Evolutionary conservation across 202 grass and related monocot genomes (phyloP), one percentile per base, ranked within the genome.

Genomic region (Zoysia matrella): DNA sequence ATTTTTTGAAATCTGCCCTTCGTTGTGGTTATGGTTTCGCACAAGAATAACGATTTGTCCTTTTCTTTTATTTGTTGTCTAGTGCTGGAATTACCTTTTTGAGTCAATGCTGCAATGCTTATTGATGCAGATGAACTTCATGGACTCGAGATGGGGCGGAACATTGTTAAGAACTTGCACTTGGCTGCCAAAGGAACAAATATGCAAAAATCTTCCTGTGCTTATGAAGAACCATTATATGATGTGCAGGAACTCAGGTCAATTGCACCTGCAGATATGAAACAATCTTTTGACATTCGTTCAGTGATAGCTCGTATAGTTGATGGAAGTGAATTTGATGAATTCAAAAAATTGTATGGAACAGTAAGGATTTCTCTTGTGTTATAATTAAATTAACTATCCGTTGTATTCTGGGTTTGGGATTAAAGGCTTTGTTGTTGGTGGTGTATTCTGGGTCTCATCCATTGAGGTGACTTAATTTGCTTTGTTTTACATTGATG

Each of bases 321-420:
- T 56, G 95, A 98, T 82, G 90, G 90, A 58, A 95, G 95, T 54
- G 88, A 94, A 86, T 98, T 98, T 64, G 95, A 98, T 69, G 95
- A 98, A 88, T 98, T 98, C 85, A 98, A 98, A 78, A 95, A 95
- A 85, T 86, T 95, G 60, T 98, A 98, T 72, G 95, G 95, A 92
- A 82, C 86, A 68, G 92, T 98, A 93, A 91, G 92, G 66, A 62
- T 86, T 73, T 82, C 76, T 77, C 71, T 71, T 36, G 30, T 79
- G 18, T 49, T 51, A 70, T 71, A 60, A n/a, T 36, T 36, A 36
- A 36, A 36, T 36, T 36, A 36, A 36, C 30, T 36, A 36, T 36
- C 30, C 0, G 30, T 36, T 36, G 30, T 36, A 36, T 36, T 36
- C 30, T 36, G 30, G 30, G 30, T 36, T 36, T 36, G 30, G 30